Evolutionary conservation across 2,329 filamentous ascomycete genomes (phyloP).

Genomic region (Proliferodiscus dingleyae): DNA sequence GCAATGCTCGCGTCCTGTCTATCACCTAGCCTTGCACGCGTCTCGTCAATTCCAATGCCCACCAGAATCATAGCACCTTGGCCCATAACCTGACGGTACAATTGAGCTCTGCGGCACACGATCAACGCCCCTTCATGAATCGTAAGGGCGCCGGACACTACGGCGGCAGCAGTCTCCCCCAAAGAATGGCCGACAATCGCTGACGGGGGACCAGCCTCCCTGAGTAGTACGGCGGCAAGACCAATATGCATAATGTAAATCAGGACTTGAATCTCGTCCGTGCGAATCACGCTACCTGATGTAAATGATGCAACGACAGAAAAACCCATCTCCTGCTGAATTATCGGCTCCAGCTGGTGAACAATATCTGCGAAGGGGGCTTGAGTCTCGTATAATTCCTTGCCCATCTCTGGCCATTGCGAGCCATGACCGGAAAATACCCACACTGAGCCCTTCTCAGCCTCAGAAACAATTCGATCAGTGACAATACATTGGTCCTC

Average conservation of each 20-base stretch:
- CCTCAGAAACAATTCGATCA: slow-evolving; percentile 26
- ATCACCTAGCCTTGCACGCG: slow-evolving; percentile 22
- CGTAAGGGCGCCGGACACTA: slow-evolving; percentile 33
- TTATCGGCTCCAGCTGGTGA: slow-evolving; percentile 4
- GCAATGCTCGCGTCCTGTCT: slow-evolving; percentile 30
- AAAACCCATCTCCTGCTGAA: slow-evolving; percentile 15
- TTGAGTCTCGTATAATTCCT: slow-evolving; percentile 11
- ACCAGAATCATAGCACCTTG: slow-evolving; percentile 30
- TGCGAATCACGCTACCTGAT: slow-evolving; percentile 20
- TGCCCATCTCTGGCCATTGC: slow-evolving; percentile 19
- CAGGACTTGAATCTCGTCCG: slow-evolving; percentile 15
- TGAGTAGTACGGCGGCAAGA: slow-evolving; percentile 36
- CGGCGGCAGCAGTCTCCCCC: slow-evolving; percentile 44
- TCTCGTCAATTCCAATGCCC: slow-evolving; percentile 29
- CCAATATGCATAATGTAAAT: slow-evolving; percentile 41
- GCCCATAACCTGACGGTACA: slow-evolving; percentile 14
- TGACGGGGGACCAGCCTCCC: slow-evolving; percentile 35
- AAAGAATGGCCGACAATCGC: slow-evolving; percentile 41
- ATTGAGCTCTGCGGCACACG: slow-evolving; percentile 31
- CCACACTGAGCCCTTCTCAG: slow-evolving; percentile 10
- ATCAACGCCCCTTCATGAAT: slow-evolving; percentile 34
- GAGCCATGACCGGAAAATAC: slow-evolving; percentile 21
- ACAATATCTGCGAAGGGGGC: slow-evolving; percentile 5
- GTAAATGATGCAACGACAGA: slow-evolving; percentile 19
- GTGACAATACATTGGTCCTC: slow-evolving; percentile 12